phyloP scores from a whole-genome alignment of 148 eudicot genomes.

The Chenopodium album region DNA sequence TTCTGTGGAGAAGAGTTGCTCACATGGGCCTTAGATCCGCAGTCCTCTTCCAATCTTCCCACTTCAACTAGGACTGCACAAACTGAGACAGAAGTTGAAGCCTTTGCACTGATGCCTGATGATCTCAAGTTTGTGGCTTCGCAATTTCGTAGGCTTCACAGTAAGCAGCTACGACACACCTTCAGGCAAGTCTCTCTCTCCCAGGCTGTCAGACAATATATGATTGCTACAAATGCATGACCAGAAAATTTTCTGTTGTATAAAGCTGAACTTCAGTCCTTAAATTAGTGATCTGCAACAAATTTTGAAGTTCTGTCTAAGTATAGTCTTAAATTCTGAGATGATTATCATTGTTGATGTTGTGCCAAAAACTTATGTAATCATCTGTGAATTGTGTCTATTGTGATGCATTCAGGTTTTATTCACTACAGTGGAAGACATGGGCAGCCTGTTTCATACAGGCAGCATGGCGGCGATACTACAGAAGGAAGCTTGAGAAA shows the following conservation, averaged over 20 bases:
- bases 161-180: conserved; percentile 64
- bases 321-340: not conserved
- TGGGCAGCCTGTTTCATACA: conserved; percentile 77
- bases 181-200: conserved; percentile 41
- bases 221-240: not conserved
- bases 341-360: too few species aligned
- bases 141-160: conserved; percentile 65
- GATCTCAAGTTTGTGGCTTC: conserved; percentile 67
- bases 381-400: not conserved
- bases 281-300: too few species aligned
- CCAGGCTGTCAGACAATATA: not conserved
- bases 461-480: conserved; percentile 62
- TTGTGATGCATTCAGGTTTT: conserved; percentile 39
- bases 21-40: conserved; percentile 76
- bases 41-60: conserved; percentile 53
- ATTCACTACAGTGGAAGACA: conserved; percentile 69
- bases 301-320: not conserved
- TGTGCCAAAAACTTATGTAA: not conserved
- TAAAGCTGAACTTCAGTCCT: not conserved
- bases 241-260: not conserved
- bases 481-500: conserved; percentile 49
- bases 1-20: conserved; percentile 83
- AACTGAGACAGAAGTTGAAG: conserved; percentile 62
- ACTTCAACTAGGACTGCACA: conserved; percentile 63
- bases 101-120: conserved; percentile 59